These are phyloP conservation scores for Colletotrichum tropicicola DNA, from an alignment of 2,329 filamentous ascomycete species.

Conservation along the genomic window DNA sequence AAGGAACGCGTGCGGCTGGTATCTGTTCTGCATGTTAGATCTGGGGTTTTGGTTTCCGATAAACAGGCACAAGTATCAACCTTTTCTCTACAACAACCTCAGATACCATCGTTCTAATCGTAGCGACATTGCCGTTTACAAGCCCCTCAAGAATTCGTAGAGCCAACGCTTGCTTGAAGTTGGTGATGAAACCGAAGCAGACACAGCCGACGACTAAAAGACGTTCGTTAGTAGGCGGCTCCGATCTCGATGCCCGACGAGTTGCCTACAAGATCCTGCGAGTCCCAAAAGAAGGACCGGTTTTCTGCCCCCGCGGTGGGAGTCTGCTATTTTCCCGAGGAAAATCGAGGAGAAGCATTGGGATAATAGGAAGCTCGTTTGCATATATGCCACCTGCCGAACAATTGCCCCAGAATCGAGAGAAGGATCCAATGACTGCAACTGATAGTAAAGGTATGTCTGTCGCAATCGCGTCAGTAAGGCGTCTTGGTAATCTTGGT, in stretches of 20 bases:
- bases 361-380: conserved; percentile 13
- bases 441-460: conserved; percentile 18
- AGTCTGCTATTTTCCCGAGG: conserved; percentile 3
- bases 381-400: neutral
- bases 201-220: neutral
- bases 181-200: conserved; percentile 14
- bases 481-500: rapidly evolving
- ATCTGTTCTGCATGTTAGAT: neutral
- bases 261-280: neutral
- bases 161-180: conserved; percentile 10
- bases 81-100: conserved; percentile 11
- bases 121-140: conserved; percentile 8
- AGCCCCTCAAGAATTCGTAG: conserved; percentile 3
- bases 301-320: conserved; percentile 1
- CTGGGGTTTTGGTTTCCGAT: neutral
- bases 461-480: neutral
- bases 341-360: conserved; percentile 7
- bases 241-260: neutral
- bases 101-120: conserved; percentile 11
- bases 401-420: conserved; percentile 3
- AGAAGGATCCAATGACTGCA: conserved; percentile 5
- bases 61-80: neutral
- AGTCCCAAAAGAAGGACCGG: conserved; percentile 1
- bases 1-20: conserved; percentile 6
- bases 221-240: rapidly evolving